Percentiles rank a stretch among this genome's conserved stretches.
Conservation (phyloP, 1,139 yeast species). For the Kurtzmaniella quercitrusa region DNA sequence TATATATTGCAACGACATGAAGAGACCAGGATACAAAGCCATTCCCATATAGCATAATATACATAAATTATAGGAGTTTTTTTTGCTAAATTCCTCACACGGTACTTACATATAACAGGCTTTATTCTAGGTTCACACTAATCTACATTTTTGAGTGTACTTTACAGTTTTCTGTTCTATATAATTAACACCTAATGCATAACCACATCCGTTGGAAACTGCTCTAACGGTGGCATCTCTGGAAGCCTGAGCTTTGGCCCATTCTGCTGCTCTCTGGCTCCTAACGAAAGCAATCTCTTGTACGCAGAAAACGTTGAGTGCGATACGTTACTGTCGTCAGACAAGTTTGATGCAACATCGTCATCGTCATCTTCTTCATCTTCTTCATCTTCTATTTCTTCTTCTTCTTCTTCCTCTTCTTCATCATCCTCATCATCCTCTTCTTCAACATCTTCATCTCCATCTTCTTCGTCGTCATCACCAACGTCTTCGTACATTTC, state of each 20-base stretch:
- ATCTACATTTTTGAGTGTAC: too few species aligned
- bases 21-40: too few species aligned
- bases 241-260: slow-evolving; percentile 12
- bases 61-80: too few species aligned
- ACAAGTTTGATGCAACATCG: slow-evolving; percentile 6
- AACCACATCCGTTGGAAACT: slow-evolving; percentile 14
- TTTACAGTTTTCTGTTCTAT: neutral
- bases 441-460: slow-evolving; percentile 6
- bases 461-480: slow-evolving; percentile 5
- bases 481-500: slow-evolving; percentile 11
- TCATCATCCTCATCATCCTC: slow-evolving; percentile 8
- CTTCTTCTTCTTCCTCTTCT: slow-evolving; percentile 6
- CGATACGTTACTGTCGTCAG: slow-evolving; percentile 9
- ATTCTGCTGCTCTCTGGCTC: neutral
- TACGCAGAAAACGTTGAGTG: slow-evolving; percentile 7
- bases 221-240: slow-evolving; percentile 25
- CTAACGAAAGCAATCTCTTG: slow-evolving; percentile 8
- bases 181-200: neutral
- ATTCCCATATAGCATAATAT: too few species aligned
- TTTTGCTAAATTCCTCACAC: too few species aligned
- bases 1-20: too few species aligned
- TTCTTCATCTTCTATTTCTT: slow-evolving; percentile 6
- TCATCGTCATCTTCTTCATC: slow-evolving; percentile 9
- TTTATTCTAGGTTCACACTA: too few species aligned
- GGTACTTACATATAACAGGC: too few species aligned